Percentiles rank a stretch among this genome's conserved stretches.
These are phyloP conservation scores for Rhizoctonia solani DNA, from an alignment of 1,284 basidiomycete species.

Conservation along the genomic window DNA sequence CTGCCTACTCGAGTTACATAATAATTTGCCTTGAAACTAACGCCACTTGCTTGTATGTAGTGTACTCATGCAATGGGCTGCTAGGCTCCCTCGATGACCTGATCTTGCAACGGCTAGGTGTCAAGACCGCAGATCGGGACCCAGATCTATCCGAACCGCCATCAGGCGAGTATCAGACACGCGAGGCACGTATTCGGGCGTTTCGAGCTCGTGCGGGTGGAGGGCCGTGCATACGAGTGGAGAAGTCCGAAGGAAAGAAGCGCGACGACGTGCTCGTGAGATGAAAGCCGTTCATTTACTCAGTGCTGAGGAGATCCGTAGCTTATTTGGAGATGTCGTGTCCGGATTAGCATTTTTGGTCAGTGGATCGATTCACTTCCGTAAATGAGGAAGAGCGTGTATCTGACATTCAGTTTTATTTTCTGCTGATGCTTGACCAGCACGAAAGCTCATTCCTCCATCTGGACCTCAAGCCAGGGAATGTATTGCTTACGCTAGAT, in stretches of 20 bases:
- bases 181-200: constrained; percentile 71
- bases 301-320: constrained; percentile 77
- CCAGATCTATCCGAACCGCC: constrained; percentile 35
- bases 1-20: background rate
- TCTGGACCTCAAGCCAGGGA: constrained; percentile 90
- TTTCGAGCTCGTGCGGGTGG: constrained; percentile 68
- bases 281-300: constrained; percentile 74
- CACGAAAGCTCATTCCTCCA: constrained; percentile 86
- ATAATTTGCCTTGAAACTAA: background rate
- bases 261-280: constrained; percentile 30
- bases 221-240: constrained; percentile 57
- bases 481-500: constrained; percentile 90
- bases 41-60: constrained; percentile 47
- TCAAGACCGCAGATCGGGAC: constrained; percentile 42
- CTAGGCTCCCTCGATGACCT: constrained; percentile 54
- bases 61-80: constrained; percentile 92
- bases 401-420: background rate
- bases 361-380: constrained; percentile 43
- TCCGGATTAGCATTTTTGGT: constrained; percentile 82
- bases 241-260: constrained; percentile 38
- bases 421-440: constrained; percentile 48
- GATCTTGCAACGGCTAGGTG: constrained; percentile 37
- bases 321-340: constrained; percentile 76
- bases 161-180: constrained; percentile 52
- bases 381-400: background rate